Percentiles rank a stretch among this genome's conserved stretches.
Conservation (phyloP, 208 protist species). For the Herpetomonas muscarum region DNA sequence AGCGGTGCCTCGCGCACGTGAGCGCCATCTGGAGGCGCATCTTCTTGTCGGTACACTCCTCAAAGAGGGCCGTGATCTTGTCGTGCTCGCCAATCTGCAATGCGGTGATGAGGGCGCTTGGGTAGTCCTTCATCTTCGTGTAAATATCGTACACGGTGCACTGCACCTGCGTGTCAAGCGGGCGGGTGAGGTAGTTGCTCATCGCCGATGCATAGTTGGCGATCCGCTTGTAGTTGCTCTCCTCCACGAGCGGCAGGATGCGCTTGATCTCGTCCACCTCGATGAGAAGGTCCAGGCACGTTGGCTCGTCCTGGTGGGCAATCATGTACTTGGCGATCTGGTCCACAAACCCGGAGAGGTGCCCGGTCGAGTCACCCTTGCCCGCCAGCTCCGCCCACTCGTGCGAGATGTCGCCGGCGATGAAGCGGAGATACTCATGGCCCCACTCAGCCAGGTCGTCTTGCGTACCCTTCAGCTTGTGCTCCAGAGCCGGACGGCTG, state of each 20-base stretch:
- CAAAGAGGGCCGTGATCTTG: conserved; percentile 78
- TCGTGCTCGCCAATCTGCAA: conserved; percentile 83
- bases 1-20: conserved; percentile 89
- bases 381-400: conserved; percentile 86
- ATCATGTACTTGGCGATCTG: conserved; percentile 96
- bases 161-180: conserved; percentile 91
- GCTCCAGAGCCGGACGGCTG: conserved; percentile 87
- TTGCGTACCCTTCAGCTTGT: conserved; percentile 94
- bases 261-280: conserved; percentile 92
- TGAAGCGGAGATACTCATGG: conserved; percentile 98
- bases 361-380: conserved; percentile 51
- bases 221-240: conserved; percentile 94
- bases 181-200: conserved; percentile 94
- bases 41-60: conserved; percentile 53
- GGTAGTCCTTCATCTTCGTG: conserved; percentile 84
- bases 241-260: conserved; percentile 90
- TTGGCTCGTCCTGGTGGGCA: conserved; percentile 95
- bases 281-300: conserved; percentile 98
- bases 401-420: conserved; percentile 92
- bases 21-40: conserved; percentile 92
- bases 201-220: conserved; percentile 93
- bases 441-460: conserved; percentile 97
- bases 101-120: conserved; percentile 89
- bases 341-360: conserved; percentile 89
- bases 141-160: conserved; percentile 92